Evolutionary conservation across 2,329 filamentous ascomycete species (phyloP), one percentile per base, ranked within the genome.

Genomic region (Thyridium curvatum): DNA sequence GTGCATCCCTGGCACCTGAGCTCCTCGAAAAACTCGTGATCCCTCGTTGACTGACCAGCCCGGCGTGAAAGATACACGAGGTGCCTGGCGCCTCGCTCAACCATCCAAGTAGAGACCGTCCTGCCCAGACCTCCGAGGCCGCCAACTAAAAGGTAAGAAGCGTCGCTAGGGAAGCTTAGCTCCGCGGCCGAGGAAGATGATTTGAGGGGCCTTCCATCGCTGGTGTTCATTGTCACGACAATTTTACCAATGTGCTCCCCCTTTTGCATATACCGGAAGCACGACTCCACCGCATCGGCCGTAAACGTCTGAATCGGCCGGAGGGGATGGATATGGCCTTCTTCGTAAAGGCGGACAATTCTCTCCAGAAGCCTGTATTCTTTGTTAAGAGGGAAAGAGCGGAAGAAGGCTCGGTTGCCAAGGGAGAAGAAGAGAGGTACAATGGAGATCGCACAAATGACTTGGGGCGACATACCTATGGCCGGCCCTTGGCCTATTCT

Each of bases 21-120:
- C 21, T 26, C 21, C 10, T 26, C 6, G 21, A 26, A 6, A 26
- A 26, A 26, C 21, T 26, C 21, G 6, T 10, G 21, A 10, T 26
- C 21, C 21, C 21, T 26, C 21, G 6, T 13, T 7, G 30, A 5
- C 21, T 31, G 17, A 35, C 28, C 35, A 17, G 39, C 46, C 16
- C 46, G 51, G 12, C 45, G 41, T 7, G 45, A 45, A 9, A 52
- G 39, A 29, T 46, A 46, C 12, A 48, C 34, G 30, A 51, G 40
- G 15, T 46, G 40, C 16, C 35, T 41, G 12, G 48, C 49, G 10
- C 49, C 49, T 16, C 40, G 40, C 12, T 45, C 40, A n/a, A 47
- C 30, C 43, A 52, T 43, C 46, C 45, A 52, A 9, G 36, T 47
- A n/a, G 46, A 18, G n/a, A 52, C 16, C 18, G 43, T 44, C 12